phyloP scores from a whole-genome alignment of 1,139 yeast species.

The Suhomyces ambrosiae region DNA sequence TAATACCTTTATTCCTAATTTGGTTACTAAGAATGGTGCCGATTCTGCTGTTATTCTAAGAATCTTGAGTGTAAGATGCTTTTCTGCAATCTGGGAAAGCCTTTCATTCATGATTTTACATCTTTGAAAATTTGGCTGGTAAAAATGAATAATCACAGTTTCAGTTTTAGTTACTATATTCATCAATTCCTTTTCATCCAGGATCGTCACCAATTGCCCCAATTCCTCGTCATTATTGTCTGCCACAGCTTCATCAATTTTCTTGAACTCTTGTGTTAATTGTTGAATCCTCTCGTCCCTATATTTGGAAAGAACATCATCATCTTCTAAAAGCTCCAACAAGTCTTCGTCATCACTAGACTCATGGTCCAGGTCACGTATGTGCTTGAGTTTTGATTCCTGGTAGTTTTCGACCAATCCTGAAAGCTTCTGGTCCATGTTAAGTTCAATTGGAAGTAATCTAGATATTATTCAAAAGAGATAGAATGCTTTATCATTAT shows the following conservation, averaged over 20 bases:
- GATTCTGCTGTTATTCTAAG: slow-evolving; percentile 60
- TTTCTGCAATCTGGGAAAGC: slow-evolving; percentile 49
- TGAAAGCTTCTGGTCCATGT: slow-evolving; percentile 37
- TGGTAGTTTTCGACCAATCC: slow-evolving; percentile 45
- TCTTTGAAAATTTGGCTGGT: slow-evolving; percentile 59
- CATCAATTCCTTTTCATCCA: slow-evolving; percentile 59
- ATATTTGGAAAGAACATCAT: slow-evolving; percentile 35
- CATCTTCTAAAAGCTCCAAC: slow-evolving; percentile 34
- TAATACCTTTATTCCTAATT: slow-evolving; percentile 61
- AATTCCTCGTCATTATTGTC: slow-evolving; percentile 35
- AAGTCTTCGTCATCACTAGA: slow-evolving; percentile 30
- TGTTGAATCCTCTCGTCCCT: slow-evolving; percentile 55
- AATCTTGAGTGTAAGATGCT: slow-evolving; percentile 59
- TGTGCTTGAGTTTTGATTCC: slow-evolving; percentile 30
- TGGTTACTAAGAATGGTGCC: slow-evolving; percentile 72
- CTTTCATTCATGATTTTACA: slow-evolving; percentile 61
- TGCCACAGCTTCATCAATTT: slow-evolving; percentile 37
- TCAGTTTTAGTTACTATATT: slow-evolving; percentile 46
- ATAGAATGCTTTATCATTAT: no score
- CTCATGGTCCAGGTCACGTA: slow-evolving; percentile 33
- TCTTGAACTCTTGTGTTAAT: slow-evolving; percentile 45
- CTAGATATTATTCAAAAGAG: no score
- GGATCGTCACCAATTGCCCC: slow-evolving; percentile 43
- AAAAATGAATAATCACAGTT: slow-evolving; percentile 63
- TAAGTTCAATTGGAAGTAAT: neutral